A percentile compares a stretch with the other conserved stretches of the same genome.
Conservation (phyloP, 495 filamentous ascomycete genomes). For the Bryoglossum gracile region DNA sequence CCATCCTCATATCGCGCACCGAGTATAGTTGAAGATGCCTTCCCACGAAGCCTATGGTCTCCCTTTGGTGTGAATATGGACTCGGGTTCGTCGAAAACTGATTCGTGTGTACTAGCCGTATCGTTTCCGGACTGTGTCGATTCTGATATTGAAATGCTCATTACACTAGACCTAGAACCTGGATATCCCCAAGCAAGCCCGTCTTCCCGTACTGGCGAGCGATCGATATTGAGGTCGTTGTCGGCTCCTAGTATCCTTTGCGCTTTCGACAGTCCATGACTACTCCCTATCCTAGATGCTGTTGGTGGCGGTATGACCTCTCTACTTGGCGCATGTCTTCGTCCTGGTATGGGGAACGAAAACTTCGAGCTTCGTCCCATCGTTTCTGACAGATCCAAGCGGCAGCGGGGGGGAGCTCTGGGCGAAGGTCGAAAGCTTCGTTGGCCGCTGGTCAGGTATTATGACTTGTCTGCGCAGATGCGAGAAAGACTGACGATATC, state of each 20-base stretch:
- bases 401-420: neutral
- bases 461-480: slow-evolving; percentile 1
- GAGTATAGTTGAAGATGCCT: slow-evolving; percentile 19
- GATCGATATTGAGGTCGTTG: slow-evolving; percentile 24
- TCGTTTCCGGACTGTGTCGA: slow-evolving; percentile 30
- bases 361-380: slow-evolving; percentile 48
- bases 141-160: slow-evolving; percentile 44
- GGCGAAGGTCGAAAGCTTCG: neutral
- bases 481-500: neutral
- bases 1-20: slow-evolving; percentile 21
- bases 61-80: slow-evolving; percentile 41
- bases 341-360: slow-evolving; percentile 44
- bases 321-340: slow-evolving; percentile 33
- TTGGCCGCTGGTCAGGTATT: neutral
- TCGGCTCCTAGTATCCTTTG: slow-evolving; percentile 35
- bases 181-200: slow-evolving; percentile 17
- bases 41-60: slow-evolving; percentile 15
- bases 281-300: slow-evolving; percentile 19
- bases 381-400: slow-evolving; percentile 8
- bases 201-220: slow-evolving; percentile 16
- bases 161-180: slow-evolving; percentile 20
- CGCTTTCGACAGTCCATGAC: slow-evolving; percentile 35
- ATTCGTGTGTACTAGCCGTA: slow-evolving; percentile 11
- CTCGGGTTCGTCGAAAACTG: slow-evolving; percentile 36
- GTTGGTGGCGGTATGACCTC: slow-evolving; percentile 26